These are phyloP conservation scores for Nicotiana undulata DNA, from an alignment of 257 asterid genomes.

Conservation along the genomic window DNA sequence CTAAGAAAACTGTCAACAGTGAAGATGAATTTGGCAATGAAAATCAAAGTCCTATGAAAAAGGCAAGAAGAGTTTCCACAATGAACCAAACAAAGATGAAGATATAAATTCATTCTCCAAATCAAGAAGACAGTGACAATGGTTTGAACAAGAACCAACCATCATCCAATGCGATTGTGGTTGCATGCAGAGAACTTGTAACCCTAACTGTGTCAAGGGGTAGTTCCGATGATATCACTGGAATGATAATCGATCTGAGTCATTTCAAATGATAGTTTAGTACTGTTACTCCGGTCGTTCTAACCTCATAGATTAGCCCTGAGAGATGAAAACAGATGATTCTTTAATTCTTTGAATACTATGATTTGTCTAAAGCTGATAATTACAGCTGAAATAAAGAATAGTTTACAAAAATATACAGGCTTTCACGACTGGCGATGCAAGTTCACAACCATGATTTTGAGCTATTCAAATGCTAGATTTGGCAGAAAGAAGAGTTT, in stretches of 20 bases:
- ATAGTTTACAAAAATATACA: too few relatives aligned
- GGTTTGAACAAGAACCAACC: slow-evolving; percentile 23
- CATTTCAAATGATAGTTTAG: slow-evolving; percentile 11
- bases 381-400: too few relatives aligned
- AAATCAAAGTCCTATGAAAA: slow-evolving; percentile 48
- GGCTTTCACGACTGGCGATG: too few relatives aligned
- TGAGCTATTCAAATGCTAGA: too few relatives aligned
- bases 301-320: background rate
- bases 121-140: slow-evolving; percentile 27
- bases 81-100: slow-evolving; percentile 24
- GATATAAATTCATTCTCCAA: background rate
- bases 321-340: background rate
- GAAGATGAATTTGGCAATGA: slow-evolving; percentile 33
- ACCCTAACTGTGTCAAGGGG: slow-evolving; percentile 64
- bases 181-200: slow-evolving; percentile 67
- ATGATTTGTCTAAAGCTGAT: too few relatives aligned
- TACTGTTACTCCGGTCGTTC: background rate
- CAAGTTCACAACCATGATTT: too few relatives aligned
- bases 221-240: slow-evolving; percentile 73
- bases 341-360: background rate
- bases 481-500: too few relatives aligned
- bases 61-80: slow-evolving; percentile 34
- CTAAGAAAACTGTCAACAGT: slow-evolving; percentile 11
- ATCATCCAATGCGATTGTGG: slow-evolving; percentile 25
- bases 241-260: slow-evolving; percentile 56